These are phyloP conservation scores for Thymus mandschuricus DNA, from an alignment of 257 asterid genomes.

Conservation along the genomic window DNA sequence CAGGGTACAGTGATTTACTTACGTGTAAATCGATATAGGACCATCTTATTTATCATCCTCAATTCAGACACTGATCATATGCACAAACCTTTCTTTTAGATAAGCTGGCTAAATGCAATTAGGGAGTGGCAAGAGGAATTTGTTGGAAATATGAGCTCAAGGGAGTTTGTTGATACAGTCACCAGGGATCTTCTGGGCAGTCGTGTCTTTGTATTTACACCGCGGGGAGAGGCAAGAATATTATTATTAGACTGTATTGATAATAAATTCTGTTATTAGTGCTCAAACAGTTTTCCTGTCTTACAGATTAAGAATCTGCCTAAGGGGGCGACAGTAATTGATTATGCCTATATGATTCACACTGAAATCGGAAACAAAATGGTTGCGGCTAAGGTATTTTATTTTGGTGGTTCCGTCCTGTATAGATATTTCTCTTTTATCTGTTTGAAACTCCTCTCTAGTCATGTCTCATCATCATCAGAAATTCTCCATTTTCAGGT, in stretches of 20 bases:
- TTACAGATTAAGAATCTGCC: slow-evolving; percentile 89
- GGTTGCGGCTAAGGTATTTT: slow-evolving; percentile 42
- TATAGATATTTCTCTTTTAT: slow-evolving; percentile 18
- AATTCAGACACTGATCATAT: slow-evolving; percentile 28
- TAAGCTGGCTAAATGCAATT: slow-evolving; percentile 96
- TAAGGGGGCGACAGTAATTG: slow-evolving; percentile 78
- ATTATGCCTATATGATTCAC: slow-evolving; percentile 91
- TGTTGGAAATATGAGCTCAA: slow-evolving; percentile 94
- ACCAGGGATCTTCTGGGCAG: slow-evolving; percentile 92
- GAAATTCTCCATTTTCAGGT: slow-evolving; percentile 56
- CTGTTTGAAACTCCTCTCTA: not conserved
- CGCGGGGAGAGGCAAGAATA: slow-evolving; percentile 80
- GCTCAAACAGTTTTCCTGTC: slow-evolving; percentile 24
- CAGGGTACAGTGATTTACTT: slow-evolving; percentile 58
- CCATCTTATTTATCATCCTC: slow-evolving; percentile 12
- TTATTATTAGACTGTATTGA: slow-evolving; percentile 8
- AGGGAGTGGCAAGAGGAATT: slow-evolving; percentile 99
- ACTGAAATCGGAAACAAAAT: slow-evolving; percentile 42
- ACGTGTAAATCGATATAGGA: slow-evolving; percentile 9
- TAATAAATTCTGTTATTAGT: slow-evolving; percentile 13
- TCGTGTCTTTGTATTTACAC: slow-evolving; percentile 95
- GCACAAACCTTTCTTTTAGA: slow-evolving; percentile 51
- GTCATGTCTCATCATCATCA: slow-evolving; percentile 28
- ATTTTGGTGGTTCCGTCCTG: slow-evolving; percentile 18
- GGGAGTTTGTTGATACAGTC: slow-evolving; percentile 92